Percentiles rank a stretch among this genome's conserved stretches.
These are phyloP conservation scores for Pterocarpus santalinus DNA, from an alignment of 306 rosid genomes.

Conservation along the genomic window DNA sequence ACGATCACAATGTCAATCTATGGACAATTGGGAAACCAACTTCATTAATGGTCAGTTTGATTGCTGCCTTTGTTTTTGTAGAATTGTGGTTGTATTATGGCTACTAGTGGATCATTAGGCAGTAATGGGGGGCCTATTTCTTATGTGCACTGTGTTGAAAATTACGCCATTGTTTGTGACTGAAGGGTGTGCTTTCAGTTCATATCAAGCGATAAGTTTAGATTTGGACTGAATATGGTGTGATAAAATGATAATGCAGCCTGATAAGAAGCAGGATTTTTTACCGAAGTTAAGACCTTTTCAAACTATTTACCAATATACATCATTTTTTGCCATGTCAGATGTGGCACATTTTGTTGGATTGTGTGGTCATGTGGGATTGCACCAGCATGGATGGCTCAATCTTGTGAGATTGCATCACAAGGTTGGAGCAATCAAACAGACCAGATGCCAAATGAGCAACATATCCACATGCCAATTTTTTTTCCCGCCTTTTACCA, in stretches of 20 bases:
- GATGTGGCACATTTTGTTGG: too few relatives aligned
- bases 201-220: slow-evolving; percentile 10
- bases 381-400: too few relatives aligned
- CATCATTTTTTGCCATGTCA: too few relatives aligned
- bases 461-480: too few relatives aligned
- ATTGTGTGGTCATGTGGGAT: too few relatives aligned
- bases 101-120: slow-evolving; percentile 20
- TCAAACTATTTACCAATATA: too few relatives aligned
- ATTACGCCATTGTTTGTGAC: neutral
- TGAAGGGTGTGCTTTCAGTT: slow-evolving; percentile 1
- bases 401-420: too few relatives aligned
- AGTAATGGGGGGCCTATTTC: slow-evolving; percentile 29
- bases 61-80: slow-evolving; percentile 34
- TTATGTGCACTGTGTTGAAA: neutral
- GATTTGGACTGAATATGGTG: slow-evolving; percentile 5
- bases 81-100: slow-evolving; percentile 40
- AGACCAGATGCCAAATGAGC: too few relatives aligned
- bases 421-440: too few relatives aligned
- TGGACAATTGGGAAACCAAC: slow-evolving; percentile 94
- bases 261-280: neutral
- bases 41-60: slow-evolving; percentile 72
- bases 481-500: too few relatives aligned
- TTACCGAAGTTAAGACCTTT: neutral
- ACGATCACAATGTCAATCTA: slow-evolving; percentile 88
- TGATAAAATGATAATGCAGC: neutral